Base-by-base conservation (phyloP, 1,284 basidiomycete species). In the Ustilago crameri region DNA sequence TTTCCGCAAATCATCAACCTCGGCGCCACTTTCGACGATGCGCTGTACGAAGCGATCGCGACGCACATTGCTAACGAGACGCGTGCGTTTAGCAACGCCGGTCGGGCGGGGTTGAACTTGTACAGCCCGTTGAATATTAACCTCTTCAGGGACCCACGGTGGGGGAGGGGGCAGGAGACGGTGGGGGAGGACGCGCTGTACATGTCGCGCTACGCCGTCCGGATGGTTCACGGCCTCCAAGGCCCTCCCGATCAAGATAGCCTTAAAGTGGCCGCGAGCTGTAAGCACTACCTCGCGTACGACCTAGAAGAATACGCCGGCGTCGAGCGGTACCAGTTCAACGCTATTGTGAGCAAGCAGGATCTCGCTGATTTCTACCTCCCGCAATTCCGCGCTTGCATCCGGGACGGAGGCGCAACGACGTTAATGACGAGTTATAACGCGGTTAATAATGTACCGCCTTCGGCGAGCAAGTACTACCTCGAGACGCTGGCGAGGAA, bases 21-120 rank as follows among this genome's bases (percentile, higher is more conserved):
- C 17, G 62, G 62, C 18, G 62, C 62, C 17, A 65, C 62, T 3
- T 65, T 65, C 26, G 62, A 65, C 55, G 62, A 65, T 26, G 51
- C 7, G 2, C 55, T 58, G 3, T 65, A 65, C 30, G 27, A 54
- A 14, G 20, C 45, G 9, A 51, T 65, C 1, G 55, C 45, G 0
- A 14, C 22, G 2, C 55, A 54, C 30, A 65, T 65, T 37, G 62
- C 51, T 23, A 65, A 59, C 51, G 62, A 65, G 46, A 54, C 51
- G 32, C 3, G 62, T 0, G 62, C 62, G 26, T 65, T 35, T 35
- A 65, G 47, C 22, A 65, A 65, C n/a, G 62, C 62, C 1, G 62
- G 62, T 12, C 37, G 38, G 15, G 48, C 55, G 1, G 55, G 62
- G 0, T 18, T 65, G 20, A 65, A 65, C 37, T 30, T 65, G 35